These are phyloP conservation scores for Pseudogymnoascus sp. DNA, from an alignment of 2,329 filamentous ascomycete genomes.

Conservation along the genomic window DNA sequence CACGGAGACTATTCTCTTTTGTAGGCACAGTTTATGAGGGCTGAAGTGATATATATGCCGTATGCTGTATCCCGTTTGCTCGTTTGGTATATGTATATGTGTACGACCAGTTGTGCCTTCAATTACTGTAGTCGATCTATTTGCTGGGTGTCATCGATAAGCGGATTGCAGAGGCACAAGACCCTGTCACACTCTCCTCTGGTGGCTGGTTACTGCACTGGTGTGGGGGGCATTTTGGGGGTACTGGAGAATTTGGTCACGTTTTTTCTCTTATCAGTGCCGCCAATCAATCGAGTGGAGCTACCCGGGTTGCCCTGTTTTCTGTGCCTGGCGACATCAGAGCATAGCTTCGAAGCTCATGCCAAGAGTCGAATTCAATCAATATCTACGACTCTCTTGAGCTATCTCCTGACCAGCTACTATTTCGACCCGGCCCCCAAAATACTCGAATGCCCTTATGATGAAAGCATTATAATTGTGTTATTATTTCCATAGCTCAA, in stretches of 20 bases:
- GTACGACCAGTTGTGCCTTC: neutral
- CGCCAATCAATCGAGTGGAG: conserved; percentile 7
- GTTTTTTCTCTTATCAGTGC: conserved; percentile 4
- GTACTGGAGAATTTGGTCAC: neutral
- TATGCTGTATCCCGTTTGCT: neutral
- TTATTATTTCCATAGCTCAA: neutral
- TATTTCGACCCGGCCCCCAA: neutral
- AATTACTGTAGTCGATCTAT: neutral
- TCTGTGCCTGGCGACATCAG: conserved; percentile 4
- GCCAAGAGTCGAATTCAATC: neutral
- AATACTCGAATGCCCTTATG: neutral
- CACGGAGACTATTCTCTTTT: neutral
- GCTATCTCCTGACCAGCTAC: neutral
- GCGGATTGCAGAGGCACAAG: neutral
- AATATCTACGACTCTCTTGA: neutral
- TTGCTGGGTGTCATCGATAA: conserved; percentile 7
- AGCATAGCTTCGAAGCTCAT: conserved; percentile 1
- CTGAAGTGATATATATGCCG: neutral
- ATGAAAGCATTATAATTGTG: neutral
- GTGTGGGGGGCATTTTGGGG: neutral
- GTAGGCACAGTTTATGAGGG: neutral
- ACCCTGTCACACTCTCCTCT: neutral
- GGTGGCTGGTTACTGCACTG: neutral
- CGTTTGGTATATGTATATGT: neutral
- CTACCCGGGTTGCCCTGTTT: conserved; percentile 9